These are phyloP conservation scores for Alnus rubra DNA, from an alignment of 306 rosid species.

Conservation along the genomic window DNA sequence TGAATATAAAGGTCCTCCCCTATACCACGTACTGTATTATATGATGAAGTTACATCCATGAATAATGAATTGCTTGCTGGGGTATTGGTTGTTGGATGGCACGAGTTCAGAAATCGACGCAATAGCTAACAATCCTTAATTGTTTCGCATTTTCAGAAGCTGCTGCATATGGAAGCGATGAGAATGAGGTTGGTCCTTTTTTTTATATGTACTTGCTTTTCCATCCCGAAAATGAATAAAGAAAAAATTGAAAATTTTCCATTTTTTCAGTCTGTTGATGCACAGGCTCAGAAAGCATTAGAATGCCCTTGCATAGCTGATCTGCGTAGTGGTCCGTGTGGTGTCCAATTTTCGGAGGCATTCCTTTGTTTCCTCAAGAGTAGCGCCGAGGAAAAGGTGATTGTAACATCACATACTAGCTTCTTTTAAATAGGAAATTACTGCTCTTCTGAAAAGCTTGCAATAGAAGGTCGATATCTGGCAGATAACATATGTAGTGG, in stretches of 20 bases:
- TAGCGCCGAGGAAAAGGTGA: slow-evolving; percentile 83
- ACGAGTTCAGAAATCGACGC: neutral
- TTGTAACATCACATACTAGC: neutral
- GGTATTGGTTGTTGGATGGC: neutral
- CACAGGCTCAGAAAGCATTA: slow-evolving; percentile 78
- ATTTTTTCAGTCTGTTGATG: slow-evolving; percentile 81
- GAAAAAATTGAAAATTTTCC: slow-evolving; percentile 22
- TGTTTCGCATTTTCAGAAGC: slow-evolving; percentile 66
- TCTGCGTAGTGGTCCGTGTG: slow-evolving; percentile 77
- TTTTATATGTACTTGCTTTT: slow-evolving; percentile 7
- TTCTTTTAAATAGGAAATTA: neutral
- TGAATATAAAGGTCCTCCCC: neutral
- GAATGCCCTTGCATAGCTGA: slow-evolving; percentile 96
- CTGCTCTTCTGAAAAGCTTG: neutral
- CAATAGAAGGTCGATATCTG: neutral
- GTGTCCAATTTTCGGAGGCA: slow-evolving; percentile 78
- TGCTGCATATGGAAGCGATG: slow-evolving; percentile 68
- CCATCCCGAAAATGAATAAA: slow-evolving; percentile 12
- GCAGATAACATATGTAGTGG: neutral
- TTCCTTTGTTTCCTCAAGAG: slow-evolving; percentile 90
- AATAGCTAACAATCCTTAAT: neutral
- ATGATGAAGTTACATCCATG: neutral
- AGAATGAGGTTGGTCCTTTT: slow-evolving; percentile 59
- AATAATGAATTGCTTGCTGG: no score
- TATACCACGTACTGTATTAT: neutral